A percentile compares a stretch with the other conserved stretches of the same genome.
Evolutionary conservation across 768 basidiomycete genomes (phyloP).

Genomic region (Suillus lakei): DNA sequence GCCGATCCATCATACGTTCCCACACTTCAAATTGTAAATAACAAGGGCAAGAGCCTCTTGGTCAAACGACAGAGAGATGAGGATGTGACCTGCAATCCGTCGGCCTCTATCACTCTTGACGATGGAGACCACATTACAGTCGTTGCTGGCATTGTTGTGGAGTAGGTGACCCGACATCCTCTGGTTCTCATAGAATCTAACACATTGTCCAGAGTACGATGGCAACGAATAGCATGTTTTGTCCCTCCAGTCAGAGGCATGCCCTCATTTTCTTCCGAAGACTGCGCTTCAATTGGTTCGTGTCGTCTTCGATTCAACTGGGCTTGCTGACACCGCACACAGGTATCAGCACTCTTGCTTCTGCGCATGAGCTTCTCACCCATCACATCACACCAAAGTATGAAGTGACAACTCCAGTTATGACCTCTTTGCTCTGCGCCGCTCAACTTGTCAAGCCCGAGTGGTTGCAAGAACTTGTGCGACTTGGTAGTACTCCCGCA

Average conservation of each 20-base stretch:
- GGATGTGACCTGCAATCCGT: conserved; percentile 39
- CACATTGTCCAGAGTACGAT: conserved; percentile 45
- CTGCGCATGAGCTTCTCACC: conserved; percentile 51
- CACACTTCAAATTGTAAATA: conserved; percentile 50
- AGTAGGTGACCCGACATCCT: conserved; percentile 42
- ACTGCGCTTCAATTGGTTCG: conserved; percentile 61
- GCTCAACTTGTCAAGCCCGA: conserved; percentile 65
- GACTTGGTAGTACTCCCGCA: conserved; percentile 46
- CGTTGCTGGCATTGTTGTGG: conserved; percentile 45
- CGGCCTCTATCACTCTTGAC: conserved; percentile 46
- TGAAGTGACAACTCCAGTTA: conserved; percentile 51
- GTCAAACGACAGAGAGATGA: conserved; percentile 43
- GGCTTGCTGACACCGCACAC: conserved; percentile 5
- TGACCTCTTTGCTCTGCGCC: conserved; percentile 62
- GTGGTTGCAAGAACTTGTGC: conserved; percentile 69
- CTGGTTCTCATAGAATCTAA: conserved; percentile 9
- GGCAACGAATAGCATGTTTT: conserved; percentile 57
- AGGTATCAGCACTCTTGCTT: conserved; percentile 63
- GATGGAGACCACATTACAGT: conserved; percentile 60
- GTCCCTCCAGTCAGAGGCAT: conserved; percentile 42
- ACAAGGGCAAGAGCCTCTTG: conserved; percentile 50
- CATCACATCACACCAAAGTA: conserved; percentile 66
- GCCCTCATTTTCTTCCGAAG: conserved; percentile 41
- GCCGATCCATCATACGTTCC: conserved; percentile 53
- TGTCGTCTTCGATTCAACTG: background rate